Base-by-base conservation (phyloP, 2,329 filamentous ascomycete species). In the Neonectria hederae region DNA sequence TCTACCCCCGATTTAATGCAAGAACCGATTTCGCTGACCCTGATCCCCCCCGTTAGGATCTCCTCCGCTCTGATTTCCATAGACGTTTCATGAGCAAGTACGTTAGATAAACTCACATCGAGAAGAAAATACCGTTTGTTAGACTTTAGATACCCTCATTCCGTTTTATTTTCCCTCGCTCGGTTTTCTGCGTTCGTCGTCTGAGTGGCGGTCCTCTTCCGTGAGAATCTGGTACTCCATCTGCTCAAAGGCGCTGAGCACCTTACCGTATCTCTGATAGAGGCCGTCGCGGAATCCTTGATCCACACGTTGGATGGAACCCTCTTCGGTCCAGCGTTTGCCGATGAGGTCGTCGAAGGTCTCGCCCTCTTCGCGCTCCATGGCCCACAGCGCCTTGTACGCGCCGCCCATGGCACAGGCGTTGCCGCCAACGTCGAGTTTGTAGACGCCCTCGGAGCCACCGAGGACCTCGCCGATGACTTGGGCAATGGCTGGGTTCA, bases 21-120 rank as follows among this genome's bases (percentile, higher is more conserved):
- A 53, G 13, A 54, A 48, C 42, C 22, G 46, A 68, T 52, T 71
- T 79, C 30, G 64, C 68, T 73, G 66, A 80, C 66, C 26, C 61
- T 24, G 17, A 19, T 13, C 21, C 43, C 21, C 43, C 14, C 21
- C 51, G 22, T 45, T 66, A 93, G 90, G 92, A 98, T 80, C 84
- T 97, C 75, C 82, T 98, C 68, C 90, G 95, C 66, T 97, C 94
- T 30, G 96, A 99, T 80, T 99, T 99, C 79, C 96, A 99, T 83
- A 96, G 94, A 81, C 90, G 94, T 68, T 99, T 99, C 79, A 99
- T 99, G 96, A 84, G 80, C 79, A 89, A 88, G 75, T 89, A 89
- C 69, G 86, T 89, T 67, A 81, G 86, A 77, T 89, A 80, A 69
- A 70, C n/a, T 68, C 46, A 65, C 63, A 59, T 53, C 64, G 45